Conservation (phyloP, 1,284 basidiomycete species). For the Filobasidium uniguttulatum region DNA sequence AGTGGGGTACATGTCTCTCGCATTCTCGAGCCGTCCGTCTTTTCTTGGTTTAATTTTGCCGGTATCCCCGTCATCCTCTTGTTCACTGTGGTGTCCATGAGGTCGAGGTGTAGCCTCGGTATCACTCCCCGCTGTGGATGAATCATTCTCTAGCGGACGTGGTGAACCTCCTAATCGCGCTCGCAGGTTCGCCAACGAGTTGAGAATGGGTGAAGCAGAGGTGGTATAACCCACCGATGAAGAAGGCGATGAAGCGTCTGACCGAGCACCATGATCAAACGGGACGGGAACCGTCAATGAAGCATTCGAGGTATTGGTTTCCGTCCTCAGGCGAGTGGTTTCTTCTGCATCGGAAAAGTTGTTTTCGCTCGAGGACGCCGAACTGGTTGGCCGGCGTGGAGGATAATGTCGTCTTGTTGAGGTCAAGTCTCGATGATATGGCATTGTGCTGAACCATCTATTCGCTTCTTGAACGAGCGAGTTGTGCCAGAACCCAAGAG, state of each 20-base stretch:
- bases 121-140: not conserved
- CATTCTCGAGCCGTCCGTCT: not conserved
- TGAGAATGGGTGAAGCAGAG: not conserved
- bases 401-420: not conserved
- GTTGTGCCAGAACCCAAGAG: too few species aligned
- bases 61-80: conserved; percentile 8
- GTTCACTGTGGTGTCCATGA: not conserved
- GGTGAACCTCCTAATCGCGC: not conserved
- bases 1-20: not conserved
- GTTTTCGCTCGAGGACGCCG: too few species aligned
- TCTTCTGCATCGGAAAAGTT: too few species aligned
- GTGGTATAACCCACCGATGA: not conserved
- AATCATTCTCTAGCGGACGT: not conserved
- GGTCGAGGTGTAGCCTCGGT: not conserved
- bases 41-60: conserved; percentile 2
- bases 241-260: not conserved
- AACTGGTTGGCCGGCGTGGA: not conserved
- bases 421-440: not conserved
- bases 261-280: too few species aligned
- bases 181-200: not conserved
- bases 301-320: too few species aligned
- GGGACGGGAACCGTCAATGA: too few species aligned
- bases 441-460: conserved; percentile 2
- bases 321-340: too few species aligned
- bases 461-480: too few species aligned